These are phyloP conservation scores for Nematocida displodere DNA, from an alignment of 371 early-diverging fungal species.

Conservation along the genomic window DNA sequence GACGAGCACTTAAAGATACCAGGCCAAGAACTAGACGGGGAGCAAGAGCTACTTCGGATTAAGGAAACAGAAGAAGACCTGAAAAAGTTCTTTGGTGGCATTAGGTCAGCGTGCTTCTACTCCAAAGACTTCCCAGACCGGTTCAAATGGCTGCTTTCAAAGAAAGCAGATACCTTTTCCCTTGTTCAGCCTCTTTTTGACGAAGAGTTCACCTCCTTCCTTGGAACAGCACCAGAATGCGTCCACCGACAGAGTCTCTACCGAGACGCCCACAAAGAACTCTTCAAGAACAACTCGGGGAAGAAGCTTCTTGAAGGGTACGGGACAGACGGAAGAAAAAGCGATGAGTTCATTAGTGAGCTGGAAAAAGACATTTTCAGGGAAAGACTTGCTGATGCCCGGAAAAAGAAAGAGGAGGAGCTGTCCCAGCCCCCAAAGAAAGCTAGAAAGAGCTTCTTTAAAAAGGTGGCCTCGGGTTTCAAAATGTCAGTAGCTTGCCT, in stretches of 20 bases:
- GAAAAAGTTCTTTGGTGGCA: conserved; percentile 15
- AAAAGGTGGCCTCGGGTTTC: background rate
- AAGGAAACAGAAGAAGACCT: background rate
- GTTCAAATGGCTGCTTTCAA: background rate
- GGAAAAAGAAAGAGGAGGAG: conserved; percentile 5
- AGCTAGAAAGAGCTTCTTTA: background rate
- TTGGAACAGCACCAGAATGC: conserved; percentile 9
- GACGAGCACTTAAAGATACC: background rate
- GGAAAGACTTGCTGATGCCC: background rate
- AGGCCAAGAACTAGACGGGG: background rate
- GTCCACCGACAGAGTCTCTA: conserved; percentile 12
- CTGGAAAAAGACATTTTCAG: background rate
- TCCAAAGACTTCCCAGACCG: background rate
- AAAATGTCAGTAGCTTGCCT: background rate
- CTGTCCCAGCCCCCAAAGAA: background rate
- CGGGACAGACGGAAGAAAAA: background rate
- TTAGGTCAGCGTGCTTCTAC: conserved; percentile 38
- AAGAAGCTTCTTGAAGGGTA: background rate
- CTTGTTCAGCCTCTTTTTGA: conserved; percentile 14
- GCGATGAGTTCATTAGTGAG: background rate
- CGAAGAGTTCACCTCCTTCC: background rate
- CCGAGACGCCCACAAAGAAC: conserved; percentile 13
- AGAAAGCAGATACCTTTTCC: background rate
- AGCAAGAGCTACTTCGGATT: too few relatives aligned
- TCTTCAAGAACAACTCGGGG: background rate